Percentiles rank a stretch among this genome's conserved stretches.
Evolutionary conservation across 768 basidiomycete genomes (phyloP).

Genomic region (Clitopilus passeckerianus): DNA sequence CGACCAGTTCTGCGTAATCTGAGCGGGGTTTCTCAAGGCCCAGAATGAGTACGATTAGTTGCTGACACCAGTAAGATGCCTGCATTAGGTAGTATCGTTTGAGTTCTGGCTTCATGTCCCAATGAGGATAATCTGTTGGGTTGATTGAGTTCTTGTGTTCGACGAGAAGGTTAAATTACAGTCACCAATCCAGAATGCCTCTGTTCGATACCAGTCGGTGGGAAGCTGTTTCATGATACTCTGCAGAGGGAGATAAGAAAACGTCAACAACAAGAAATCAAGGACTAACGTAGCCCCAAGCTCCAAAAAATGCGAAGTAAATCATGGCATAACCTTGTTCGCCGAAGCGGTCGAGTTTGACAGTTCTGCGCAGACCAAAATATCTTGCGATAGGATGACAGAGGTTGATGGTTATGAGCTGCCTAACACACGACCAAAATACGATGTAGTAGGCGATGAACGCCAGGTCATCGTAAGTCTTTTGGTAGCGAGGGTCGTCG

Average conservation of each 20-base stretch:
- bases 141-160: background rate
- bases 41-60: slow-evolving; percentile 79
- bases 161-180: background rate
- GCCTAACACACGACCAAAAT: slow-evolving; percentile 86
- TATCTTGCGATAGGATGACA: slow-evolving; percentile 63
- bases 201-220: slow-evolving; percentile 82
- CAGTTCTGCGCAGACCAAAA: slow-evolving; percentile 61
- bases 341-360: slow-evolving; percentile 79
- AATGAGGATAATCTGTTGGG: slow-evolving; percentile 75
- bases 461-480: slow-evolving; percentile 66
- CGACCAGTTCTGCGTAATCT: slow-evolving; percentile 82
- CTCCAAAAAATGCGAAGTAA: slow-evolving; percentile 70
- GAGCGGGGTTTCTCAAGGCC: slow-evolving; percentile 92
- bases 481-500: slow-evolving; percentile 61
- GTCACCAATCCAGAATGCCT: slow-evolving; percentile 79
- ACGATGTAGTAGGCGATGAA: slow-evolving; percentile 85
- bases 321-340: slow-evolving; percentile 88
- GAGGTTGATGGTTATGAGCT: slow-evolving; percentile 60
- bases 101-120: slow-evolving; percentile 78
- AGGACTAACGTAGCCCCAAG: slow-evolving; percentile 72
- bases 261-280: slow-evolving; percentile 2
- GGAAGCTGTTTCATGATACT: slow-evolving; percentile 78
- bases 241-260: slow-evolving; percentile 27
- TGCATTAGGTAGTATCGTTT: slow-evolving; percentile 96
- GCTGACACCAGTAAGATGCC: slow-evolving; percentile 91